Evolutionary conservation across 2,329 filamentous ascomycete genomes (phyloP), one percentile per base, ranked within the genome.

Genomic region (Zymoseptoria brevis): DNA sequence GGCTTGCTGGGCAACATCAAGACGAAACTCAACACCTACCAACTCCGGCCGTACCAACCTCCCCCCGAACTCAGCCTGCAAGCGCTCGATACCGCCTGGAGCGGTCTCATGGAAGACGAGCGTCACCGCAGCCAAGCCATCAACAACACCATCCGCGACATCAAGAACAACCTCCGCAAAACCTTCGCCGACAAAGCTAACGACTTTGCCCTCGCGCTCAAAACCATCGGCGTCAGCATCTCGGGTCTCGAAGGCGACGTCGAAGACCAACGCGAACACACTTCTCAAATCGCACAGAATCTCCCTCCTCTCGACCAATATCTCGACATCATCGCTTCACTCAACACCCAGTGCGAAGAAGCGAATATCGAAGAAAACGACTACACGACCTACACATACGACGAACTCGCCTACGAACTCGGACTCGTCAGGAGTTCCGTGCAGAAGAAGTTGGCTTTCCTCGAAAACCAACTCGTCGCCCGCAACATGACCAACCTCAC

Each of bases 361-460:
- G 94, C 94, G 62, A 97, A 99, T 73, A 96, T 99, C 64, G 94
- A 99, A 75, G 94, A 99, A 71, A 99, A 99, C 75, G 94, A 99
- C 77, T 97, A 94, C 74, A 99, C 94, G n/a, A 97, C 93, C 8
- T 97, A 97, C 76, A 96, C 93, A 8, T 94, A 97, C 73, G 94
- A 99, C 72, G 94, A 99, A 75, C 82, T 99, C 50, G 86, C 86
- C 61, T 99, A 99, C 76, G 94, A 99, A 76, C 82, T 97, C 60
- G 87, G 90, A 16, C 82, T 99, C 29, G 94, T 97, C 59, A 92
- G 91, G 72, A 87, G 89, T 29, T 94, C 89, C 9, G 93, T 97
- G 26, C 88, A 91, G 64, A 99, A 97, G 80, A 99, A 99, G 76
- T 83, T 97, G 58, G 87, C 89, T 50, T 99, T 99, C 78, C 80